Evolutionary conservation across 257 asterid genomes (phyloP).

Genomic region (Fraxinus pennsylvanica): DNA sequence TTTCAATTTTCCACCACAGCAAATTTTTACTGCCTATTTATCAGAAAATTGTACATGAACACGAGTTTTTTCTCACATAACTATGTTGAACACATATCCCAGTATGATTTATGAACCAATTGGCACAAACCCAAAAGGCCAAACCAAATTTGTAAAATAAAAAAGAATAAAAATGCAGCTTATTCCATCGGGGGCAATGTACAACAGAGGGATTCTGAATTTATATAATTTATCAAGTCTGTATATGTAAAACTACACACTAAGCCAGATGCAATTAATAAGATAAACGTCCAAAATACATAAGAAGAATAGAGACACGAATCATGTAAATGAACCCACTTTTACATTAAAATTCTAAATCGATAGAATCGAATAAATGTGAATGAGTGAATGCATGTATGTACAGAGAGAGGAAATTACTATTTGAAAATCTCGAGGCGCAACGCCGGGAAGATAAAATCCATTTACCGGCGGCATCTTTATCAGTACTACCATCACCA

Average conservation of each 20-base stretch:
- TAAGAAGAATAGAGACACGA: neutral
- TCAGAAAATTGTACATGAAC: neutral
- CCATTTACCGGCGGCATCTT: slow-evolving; percentile 32
- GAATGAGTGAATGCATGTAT: neutral
- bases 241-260: no score
- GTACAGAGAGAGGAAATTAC: slow-evolving; percentile 16
- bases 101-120: neutral
- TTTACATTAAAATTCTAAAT: neutral
- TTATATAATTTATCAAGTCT: neutral
- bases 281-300: neutral
- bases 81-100: neutral
- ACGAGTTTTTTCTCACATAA: no score
- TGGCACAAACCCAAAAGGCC: neutral
- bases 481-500: slow-evolving; percentile 18
- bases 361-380: neutral
- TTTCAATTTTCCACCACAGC: neutral
- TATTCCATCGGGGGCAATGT: neutral
- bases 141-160: no score
- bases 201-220: neutral
- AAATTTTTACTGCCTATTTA: neutral
- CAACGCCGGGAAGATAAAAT: slow-evolving; percentile 61
- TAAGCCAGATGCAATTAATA: neutral
- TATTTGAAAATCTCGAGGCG: slow-evolving; percentile 46
- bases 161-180: neutral
- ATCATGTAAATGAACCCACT: neutral